Evolutionary conservation across 805 yeast species (phyloP), one percentile per base, ranked within the genome.

Genomic region (Candida dajiaensis): DNA sequence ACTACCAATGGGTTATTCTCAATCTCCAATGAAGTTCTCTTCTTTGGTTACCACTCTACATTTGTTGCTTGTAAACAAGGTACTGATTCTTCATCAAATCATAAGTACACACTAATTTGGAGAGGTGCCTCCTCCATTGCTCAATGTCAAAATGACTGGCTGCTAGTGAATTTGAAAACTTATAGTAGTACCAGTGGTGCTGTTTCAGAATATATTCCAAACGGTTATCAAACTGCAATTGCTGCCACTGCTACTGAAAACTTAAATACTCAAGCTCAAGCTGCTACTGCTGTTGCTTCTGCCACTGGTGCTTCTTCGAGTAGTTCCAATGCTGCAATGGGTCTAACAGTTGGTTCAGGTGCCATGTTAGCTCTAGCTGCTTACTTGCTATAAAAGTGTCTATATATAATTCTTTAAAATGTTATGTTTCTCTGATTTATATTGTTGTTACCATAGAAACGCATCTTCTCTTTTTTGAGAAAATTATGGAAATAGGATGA

Each of bases 211-310:
- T 56, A 50, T 40, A 40, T 19, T 23, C 59, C 59, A 46, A 38
- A 53, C 25, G 42, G 44, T 40, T 54, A 45, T 35, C 44, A 40
- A 13, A 42, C 54, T 13, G 45, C 54, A 3, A 42, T 56, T 23
- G 59, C 58, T 13, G 39, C 51, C 7, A 57, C 61, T 31, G 60
- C 53, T 3, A 48, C 52, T 9, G 57, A 56, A 22, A 44, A 55
- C 35, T 45, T 52, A 23, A 45, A 43, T 16, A 56, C 59, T 3
- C 49, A 59, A 15, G 52, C 59, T 6, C 44, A 41, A 10, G 39
- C 50, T 21, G 45, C 45, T 28, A 50, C 49, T 22, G 38, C 48
- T 15, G 40, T 37, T 19, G 33, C 44, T 18, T 18, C 45, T 9
- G n/a, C n/a, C n/a, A 35, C 51, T 22, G 20, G 40, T 12, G 39